Conservation (phyloP, 192 early-diverging fungal genomes). For the Gaertneriomyces sp. region DNA sequence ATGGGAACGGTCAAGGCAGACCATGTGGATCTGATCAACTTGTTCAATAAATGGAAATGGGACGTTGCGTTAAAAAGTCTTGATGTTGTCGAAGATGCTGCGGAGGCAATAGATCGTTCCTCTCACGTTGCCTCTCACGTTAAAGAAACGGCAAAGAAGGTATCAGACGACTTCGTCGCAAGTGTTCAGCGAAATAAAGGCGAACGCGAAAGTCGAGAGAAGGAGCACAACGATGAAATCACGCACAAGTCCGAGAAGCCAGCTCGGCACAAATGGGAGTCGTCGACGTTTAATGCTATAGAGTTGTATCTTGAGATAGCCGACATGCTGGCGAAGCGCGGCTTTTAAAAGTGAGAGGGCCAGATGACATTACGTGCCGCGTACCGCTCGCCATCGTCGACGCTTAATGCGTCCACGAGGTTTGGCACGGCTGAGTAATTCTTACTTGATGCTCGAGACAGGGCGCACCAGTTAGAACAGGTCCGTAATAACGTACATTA, state of each 20-base stretch:
- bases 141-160: constrained; percentile 5
- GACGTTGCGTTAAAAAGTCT: constrained; percentile 14
- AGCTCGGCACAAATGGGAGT: neutral
- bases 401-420: too few relatives aligned
- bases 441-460: too few relatives aligned
- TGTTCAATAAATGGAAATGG: constrained; percentile 25
- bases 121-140: neutral
- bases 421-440: too few relatives aligned
- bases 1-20: constrained; percentile 71
- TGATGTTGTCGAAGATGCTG: constrained; percentile 6
- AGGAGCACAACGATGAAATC: constrained; percentile 3
- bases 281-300: constrained; percentile 60
- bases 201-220: constrained; percentile 4
- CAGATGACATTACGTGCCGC: too few relatives aligned
- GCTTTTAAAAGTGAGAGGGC: constrained; percentile 37
- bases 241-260: too few relatives aligned
- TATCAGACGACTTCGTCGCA: neutral
- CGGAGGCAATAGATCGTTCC: constrained; percentile 9
- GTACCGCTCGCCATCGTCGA: too few relatives aligned
- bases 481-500: too few relatives aligned
- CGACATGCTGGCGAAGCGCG: constrained; percentile 58
- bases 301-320: constrained; percentile 65
- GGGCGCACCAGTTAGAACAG: too few relatives aligned
- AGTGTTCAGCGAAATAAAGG: neutral
- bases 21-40: constrained; percentile 73